Base-by-base conservation (phyloP, 1,139 yeast genomes). In the Yarrowia galli region DNA sequence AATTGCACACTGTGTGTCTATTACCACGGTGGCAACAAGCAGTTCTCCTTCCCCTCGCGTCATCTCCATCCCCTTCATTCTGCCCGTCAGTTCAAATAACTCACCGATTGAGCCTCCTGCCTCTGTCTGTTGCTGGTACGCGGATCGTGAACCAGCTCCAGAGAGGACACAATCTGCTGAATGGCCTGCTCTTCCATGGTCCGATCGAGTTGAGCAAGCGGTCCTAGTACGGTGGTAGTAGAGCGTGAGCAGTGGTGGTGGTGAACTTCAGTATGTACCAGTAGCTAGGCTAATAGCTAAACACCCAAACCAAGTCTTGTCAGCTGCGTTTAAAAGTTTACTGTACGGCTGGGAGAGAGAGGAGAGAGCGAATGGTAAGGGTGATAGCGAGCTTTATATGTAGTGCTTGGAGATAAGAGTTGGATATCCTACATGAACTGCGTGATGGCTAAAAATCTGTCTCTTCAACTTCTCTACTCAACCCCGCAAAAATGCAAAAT, bases 71-170 rank as follows among this genome's bases (percentile, higher is more conserved):
- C 7, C 36, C 9, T 35, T 15, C 36, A 2, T 9, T 35, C 36
- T 12, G 15, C 10, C 15, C 36, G 36, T 16, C 15, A 10, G 25
- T n/a, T 9, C 45, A 32, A 61, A 46, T 40, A 53, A 75, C 79
- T 70, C 70, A 77, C 80, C 68, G 77, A 81, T 70, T 80, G 82
- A 16, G 83, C 83, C 69, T 76, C 76, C 49, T 78, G 74, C 22
- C 83, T 73, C 64, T 73, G 75, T 12, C 79, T 80, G 74, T 92
- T 91, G 46, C 86, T 79, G 9, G 96, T 85, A 69, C 84, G 82
- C 32, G 97, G 87, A 67, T 87, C 87, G 77, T 95, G 93, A 42
- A 93, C 90, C 28, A 89, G 85, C 71, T 87, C 91, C 71, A 95
- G 82, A 15, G 98, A 98, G 58, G 84, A 80, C 32, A 90, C 84